Evolutionary conservation across 2,329 filamentous ascomycete genomes (phyloP).

Genomic region (Aspergillus aculeatinus): DNA sequence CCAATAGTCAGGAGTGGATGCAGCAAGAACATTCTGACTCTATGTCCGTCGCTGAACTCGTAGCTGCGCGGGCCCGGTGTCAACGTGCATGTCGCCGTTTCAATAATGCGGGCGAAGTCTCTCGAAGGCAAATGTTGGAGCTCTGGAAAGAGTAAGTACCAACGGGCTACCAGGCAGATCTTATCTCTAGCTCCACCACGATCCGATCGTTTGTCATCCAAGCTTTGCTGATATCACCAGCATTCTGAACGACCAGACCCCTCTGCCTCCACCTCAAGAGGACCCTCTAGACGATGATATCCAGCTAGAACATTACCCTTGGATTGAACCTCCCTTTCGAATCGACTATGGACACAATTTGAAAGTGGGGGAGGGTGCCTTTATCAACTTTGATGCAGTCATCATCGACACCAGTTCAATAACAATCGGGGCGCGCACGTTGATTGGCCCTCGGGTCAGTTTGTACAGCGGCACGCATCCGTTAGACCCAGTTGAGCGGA

Average conservation of each 20-base stretch:
- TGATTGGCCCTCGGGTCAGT: conserved; percentile 75
- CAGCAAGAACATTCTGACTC: conserved; percentile 69
- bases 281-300: conserved; percentile 64
- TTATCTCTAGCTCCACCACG: neutral
- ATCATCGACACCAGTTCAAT: conserved; percentile 77
- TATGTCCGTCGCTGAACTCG: conserved; percentile 68
- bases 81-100: conserved; percentile 60
- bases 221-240: conserved; percentile 42
- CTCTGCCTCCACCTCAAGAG: conserved; percentile 60
- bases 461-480: conserved; percentile 77
- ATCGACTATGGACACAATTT: conserved; percentile 80
- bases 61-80: conserved; percentile 63
- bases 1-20: conserved; percentile 51
- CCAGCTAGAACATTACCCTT: conserved; percentile 64
- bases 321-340: conserved; percentile 67
- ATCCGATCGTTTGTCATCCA: neutral
- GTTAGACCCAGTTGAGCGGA: conserved; percentile 69
- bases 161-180: neutral
- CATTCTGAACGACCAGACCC: conserved; percentile 60
- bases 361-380: conserved; percentile 67
- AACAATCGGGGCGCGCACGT: conserved; percentile 71
- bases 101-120: conserved; percentile 61
- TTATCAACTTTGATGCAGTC: conserved; percentile 72
- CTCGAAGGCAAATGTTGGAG: conserved; percentile 63
- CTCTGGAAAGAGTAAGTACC: conserved; percentile 68